phyloP scores from a whole-genome alignment of 2,329 filamentous ascomycete genomes.

The Colletotrichum caudatum region DNA sequence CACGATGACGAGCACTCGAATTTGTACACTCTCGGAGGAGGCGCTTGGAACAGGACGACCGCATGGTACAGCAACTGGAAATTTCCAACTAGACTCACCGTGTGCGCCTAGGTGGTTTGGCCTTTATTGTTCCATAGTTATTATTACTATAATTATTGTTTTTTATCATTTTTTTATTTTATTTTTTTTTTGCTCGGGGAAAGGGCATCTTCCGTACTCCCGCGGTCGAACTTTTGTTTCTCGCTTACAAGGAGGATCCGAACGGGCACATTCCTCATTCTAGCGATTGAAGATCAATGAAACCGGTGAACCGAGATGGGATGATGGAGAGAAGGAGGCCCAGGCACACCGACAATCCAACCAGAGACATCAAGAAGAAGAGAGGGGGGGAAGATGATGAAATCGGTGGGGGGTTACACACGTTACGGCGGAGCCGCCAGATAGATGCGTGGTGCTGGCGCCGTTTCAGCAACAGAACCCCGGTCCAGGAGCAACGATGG shows the following conservation, averaged over 20 bases:
- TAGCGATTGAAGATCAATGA: conserved; percentile 16
- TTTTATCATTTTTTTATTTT: no score
- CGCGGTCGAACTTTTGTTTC: conserved; percentile 9
- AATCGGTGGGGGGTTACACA: conserved; percentile 11
- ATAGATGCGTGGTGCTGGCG: conserved; percentile 34
- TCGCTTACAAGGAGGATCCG: conserved; percentile 15
- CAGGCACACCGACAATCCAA: neutral
- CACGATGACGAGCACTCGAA: neutral
- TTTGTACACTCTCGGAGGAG: neutral
- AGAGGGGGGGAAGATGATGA: neutral
- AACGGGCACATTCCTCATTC: neutral
- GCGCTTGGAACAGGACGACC: conserved; percentile 29
- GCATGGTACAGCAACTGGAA: conserved; percentile 15
- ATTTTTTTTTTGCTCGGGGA: no score
- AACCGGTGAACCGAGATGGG: conserved; percentile 35
- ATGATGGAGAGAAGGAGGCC: neutral
- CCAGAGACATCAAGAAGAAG: neutral
- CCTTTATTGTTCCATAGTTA: no score
- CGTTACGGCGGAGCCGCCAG: conserved; percentile 35
- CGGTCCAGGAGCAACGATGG: conserved; percentile 21
- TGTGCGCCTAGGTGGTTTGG: neutral
- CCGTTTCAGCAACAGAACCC: conserved; percentile 35
- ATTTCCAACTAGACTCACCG: conserved; percentile 11
- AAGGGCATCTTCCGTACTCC: conserved; percentile 6
- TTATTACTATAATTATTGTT: no score